Base-by-base conservation (phyloP, 176 grass and related monocot genomes). In the Raddia guianensis region DNA sequence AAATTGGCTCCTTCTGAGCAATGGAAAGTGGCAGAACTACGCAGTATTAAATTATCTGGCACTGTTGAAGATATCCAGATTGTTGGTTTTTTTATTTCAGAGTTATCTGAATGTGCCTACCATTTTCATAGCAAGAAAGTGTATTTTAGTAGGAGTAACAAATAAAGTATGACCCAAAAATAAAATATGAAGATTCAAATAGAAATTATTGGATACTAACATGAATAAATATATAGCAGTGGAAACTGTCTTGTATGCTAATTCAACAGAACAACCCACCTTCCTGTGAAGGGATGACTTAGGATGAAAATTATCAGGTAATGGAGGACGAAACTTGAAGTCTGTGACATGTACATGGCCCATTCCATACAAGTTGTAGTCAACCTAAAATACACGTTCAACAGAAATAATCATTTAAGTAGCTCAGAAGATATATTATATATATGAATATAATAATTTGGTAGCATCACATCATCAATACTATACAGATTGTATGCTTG, bases 291-390 rank as follows among this genome's bases (percentile, higher is more conserved):
- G 19, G 75, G 82, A 67, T 84, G 56, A 75, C 79, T 87, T 87
- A 20, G 79, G 76, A 64, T 62, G 37, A 89, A 94, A 94, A 83
- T 76, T 66, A 85, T 89, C 90, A 63, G 95, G 95, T 72, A 98
- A 70, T 57, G 90, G 95, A 87, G 78, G 74, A 63, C 92, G 88
- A 76, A 98, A 98, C 49, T 92, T 94, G 76, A 98, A 80, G 57
- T 89, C 87, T 91, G 90, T 91, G n/a, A 86, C 90, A 83, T 94
- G 95, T 93, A 94, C 82, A 86, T 94, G 86, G 66, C 92, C 77
- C 95, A 98, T 98, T 83, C 95, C 95, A 92, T 91, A 94, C 77
- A 98, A 94, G 88, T 98, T 98, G 74, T 91, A 92, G 81, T 98
- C 95, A 43, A 98, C 75, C 95, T 98, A 80, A 72, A 87, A 76